Percentiles rank a stretch among this genome's conserved stretches.
phyloP scores from a whole-genome alignment of 805 yeast species.

The Starmerella stigmatis region DNA sequence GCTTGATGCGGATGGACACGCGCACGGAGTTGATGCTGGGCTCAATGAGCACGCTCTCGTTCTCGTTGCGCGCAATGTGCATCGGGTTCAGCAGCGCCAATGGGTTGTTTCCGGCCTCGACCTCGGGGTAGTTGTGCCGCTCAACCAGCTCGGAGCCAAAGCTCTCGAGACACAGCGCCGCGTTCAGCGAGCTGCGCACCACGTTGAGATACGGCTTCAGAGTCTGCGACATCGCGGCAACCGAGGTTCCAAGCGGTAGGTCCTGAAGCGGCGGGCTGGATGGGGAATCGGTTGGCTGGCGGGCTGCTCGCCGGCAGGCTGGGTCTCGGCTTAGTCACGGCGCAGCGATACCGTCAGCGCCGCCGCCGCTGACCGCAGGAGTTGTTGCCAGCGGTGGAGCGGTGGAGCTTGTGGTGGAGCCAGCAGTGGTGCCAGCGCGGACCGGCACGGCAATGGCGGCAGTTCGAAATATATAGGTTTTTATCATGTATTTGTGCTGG shows the following conservation, averaged over 20 bases:
- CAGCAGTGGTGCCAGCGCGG: no score
- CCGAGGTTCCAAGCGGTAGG: neutral
- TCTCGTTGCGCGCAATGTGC: slow-evolving; percentile 83
- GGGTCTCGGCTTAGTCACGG: neutral
- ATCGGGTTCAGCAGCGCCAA: slow-evolving; percentile 83
- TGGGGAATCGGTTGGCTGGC: neutral
- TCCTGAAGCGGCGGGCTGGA: neutral
- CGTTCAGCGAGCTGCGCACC: slow-evolving; percentile 84
- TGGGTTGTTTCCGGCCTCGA: slow-evolving; percentile 73
- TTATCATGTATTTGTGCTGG: no score
- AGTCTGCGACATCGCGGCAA: slow-evolving; percentile 69
- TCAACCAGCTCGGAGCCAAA: slow-evolving; percentile 93
- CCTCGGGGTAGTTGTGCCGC: slow-evolving; percentile 94
- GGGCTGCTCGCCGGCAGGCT: neutral
- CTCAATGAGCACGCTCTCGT: slow-evolving; percentile 85
- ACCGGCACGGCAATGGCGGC: no score
- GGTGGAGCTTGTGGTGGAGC: no score
- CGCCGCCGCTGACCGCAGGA: neutral
- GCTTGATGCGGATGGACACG: slow-evolving; percentile 84
- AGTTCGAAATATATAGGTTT: no score
- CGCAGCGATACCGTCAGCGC: neutral
- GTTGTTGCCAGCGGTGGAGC: neutral
- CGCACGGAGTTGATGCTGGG: slow-evolving; percentile 88
- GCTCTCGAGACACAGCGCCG: slow-evolving; percentile 84
- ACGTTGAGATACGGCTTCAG: slow-evolving; percentile 89